phyloP scores from a whole-genome alignment of 805 yeast species.

The Wickerhamomyces pijperi region DNA sequence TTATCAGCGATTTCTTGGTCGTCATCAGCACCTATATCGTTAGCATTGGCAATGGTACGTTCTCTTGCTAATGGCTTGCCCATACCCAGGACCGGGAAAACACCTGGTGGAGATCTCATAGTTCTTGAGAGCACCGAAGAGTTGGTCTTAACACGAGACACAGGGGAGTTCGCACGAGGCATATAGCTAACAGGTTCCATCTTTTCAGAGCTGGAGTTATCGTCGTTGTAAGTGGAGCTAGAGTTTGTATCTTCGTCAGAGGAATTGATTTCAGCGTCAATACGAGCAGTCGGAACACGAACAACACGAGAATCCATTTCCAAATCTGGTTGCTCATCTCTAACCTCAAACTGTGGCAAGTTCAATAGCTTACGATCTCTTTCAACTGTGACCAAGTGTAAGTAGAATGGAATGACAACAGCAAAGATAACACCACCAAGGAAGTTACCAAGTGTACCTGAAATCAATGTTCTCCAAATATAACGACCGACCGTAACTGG shows the following conservation, averaged over 20 bases:
- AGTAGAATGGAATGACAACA: constrained; percentile 55
- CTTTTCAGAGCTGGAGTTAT: constrained; percentile 1
- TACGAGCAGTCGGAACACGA: constrained; percentile 25
- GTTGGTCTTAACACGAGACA: constrained; percentile 6
- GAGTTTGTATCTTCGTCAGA: constrained; percentile 1
- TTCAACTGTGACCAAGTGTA: constrained; percentile 65
- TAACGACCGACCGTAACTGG: constrained; percentile 49
- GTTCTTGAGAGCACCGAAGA: constrained; percentile 1
- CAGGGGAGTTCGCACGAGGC: constrained; percentile 6
- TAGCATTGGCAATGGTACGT: constrained; percentile 35
- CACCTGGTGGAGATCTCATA: constrained; percentile 57
- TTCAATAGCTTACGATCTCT: constrained; percentile 50
- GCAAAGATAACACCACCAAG: constrained; percentile 72
- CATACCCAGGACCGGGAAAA: constrained; percentile 75
- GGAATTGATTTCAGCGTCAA: constrained; percentile 1
- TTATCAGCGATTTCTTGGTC: neutral
- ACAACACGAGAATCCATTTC: constrained; percentile 74
- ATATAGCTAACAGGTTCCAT: constrained; percentile 11
- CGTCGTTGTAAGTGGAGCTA: constrained; percentile 4
- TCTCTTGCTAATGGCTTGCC: constrained; percentile 52
- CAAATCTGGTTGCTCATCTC: constrained; percentile 74
- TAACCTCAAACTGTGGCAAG: constrained; percentile 57
- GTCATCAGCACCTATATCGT: neutral
- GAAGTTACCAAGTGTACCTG: constrained; percentile 65
- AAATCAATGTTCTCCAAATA: constrained; percentile 64